A percentile compares a stretch with the other conserved stretches of the same genome.
These are phyloP conservation scores for Ceratobasidium sp. DNA, from an alignment of 1,284 basidiomycete species.

Conservation along the genomic window DNA sequence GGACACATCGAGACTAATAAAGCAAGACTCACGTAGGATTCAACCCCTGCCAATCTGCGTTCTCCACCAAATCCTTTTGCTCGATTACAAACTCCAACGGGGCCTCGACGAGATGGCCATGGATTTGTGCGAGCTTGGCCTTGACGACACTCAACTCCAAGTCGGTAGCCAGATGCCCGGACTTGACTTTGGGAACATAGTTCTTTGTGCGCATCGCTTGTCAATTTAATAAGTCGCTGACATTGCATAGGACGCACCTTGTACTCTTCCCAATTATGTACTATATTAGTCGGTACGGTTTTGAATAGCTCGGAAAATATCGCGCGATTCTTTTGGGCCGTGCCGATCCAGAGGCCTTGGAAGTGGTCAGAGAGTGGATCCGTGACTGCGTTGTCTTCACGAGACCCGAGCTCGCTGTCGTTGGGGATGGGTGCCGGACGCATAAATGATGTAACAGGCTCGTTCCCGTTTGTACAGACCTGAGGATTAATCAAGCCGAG, in stretches of 20 bases:
- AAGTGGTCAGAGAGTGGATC: constrained; percentile 77
- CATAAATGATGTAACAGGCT: constrained; percentile 71
- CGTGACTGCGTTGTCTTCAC: constrained; percentile 72
- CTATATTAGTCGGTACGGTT: constrained; percentile 80
- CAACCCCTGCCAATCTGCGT: constrained; percentile 71
- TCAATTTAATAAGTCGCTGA: constrained; percentile 32
- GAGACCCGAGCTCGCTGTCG: constrained; percentile 64
- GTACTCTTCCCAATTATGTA: constrained; percentile 79
- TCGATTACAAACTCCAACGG: constrained; percentile 84
- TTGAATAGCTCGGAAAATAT: constrained; percentile 84
- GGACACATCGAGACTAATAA: background rate
- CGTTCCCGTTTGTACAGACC: constrained; percentile 50
- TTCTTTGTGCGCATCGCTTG: constrained; percentile 51
- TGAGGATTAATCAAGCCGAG: constrained; percentile 81
- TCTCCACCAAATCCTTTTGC: constrained; percentile 72
- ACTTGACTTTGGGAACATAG: constrained; percentile 76
- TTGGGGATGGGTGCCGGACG: constrained; percentile 73
- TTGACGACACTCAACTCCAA: constrained; percentile 72
- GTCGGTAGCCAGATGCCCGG: constrained; percentile 77
- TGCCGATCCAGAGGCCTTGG: constrained; percentile 68
- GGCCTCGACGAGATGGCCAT: constrained; percentile 75
- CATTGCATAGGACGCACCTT: constrained; percentile 58
- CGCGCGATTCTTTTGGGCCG: constrained; percentile 79
- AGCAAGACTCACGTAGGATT: constrained; percentile 56
- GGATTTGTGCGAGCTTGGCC: constrained; percentile 69